A percentile compares a stretch with the other conserved stretches of the same genome.
Evolutionary conservation across 176 grass and related monocot genomes (phyloP).

Genomic region (bread wheat (Triticum aestivum)): IWGSC_CS_RefSeq_v2.1 NC_057800.1:300169953-300170452

Average conservation of each 20-base stretch:
- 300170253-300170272: neutral
- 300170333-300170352: neutral
- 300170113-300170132: no score
- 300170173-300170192: no score
- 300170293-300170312: conserved; percentile 44
- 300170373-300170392: conserved; percentile 52
- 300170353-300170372: conserved; percentile 15
- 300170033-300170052: conserved; percentile 9
- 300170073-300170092: no score
- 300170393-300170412: conserved; percentile 76
- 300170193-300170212: no score
- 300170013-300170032: no score
- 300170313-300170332: conserved; percentile 37
- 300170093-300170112: no score
- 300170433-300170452: conserved; percentile 16
- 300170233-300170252: conserved; percentile 28
- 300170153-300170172: no score
- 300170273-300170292: neutral
- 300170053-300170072: neutral
- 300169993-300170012: no score
- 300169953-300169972: no score
- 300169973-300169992: no score
- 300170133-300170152: no score
- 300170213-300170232: no score
- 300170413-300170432: conserved; percentile 48